A percentile compares a stretch with the other conserved stretches of the same genome.
Evolutionary conservation across 2,329 filamentous ascomycete species (phyloP).

Genomic region (Coniochaeta sp.): DNA sequence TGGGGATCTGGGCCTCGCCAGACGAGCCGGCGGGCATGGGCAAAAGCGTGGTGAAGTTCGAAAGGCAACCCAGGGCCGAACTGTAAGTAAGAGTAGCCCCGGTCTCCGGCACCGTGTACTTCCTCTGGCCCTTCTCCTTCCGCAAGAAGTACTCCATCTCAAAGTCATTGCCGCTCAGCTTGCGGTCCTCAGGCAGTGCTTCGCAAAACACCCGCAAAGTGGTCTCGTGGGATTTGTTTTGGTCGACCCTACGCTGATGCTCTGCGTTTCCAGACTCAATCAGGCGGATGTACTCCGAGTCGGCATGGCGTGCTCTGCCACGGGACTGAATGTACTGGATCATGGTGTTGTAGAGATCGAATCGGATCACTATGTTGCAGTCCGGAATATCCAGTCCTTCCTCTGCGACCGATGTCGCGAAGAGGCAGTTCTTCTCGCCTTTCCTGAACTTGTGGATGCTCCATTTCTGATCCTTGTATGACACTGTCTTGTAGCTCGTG

Average conservation of each 20-base stretch:
- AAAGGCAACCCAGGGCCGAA: slow-evolving; percentile 64
- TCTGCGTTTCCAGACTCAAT: slow-evolving; percentile 61
- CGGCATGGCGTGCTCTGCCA: slow-evolving; percentile 70
- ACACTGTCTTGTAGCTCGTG: slow-evolving; percentile 52
- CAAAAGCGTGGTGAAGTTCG: slow-evolving; percentile 66
- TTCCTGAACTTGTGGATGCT: slow-evolving; percentile 60
- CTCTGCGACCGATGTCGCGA: slow-evolving; percentile 61
- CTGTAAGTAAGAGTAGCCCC: slow-evolving; percentile 75
- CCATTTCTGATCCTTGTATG: slow-evolving; percentile 67
- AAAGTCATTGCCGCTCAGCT: slow-evolving; percentile 53
- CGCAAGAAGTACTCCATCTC: slow-evolving; percentile 49
- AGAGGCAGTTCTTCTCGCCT: slow-evolving; percentile 55
- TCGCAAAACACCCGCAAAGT: slow-evolving; percentile 71
- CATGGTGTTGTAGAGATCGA: slow-evolving; percentile 81
- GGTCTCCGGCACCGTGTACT: slow-evolving; percentile 56
- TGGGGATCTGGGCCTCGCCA: slow-evolving; percentile 28
- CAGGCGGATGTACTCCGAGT: slow-evolving; percentile 83
- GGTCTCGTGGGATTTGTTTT: slow-evolving; percentile 54
- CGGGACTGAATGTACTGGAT: slow-evolving; percentile 95
- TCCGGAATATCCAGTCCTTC: slow-evolving; percentile 63
- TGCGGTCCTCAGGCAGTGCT: slow-evolving; percentile 65
- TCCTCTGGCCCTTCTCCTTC: slow-evolving; percentile 39
- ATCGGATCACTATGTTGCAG: slow-evolving; percentile 63
- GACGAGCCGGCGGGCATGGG: slow-evolving; percentile 36
- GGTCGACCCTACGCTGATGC: slow-evolving; percentile 49